Conservation (phyloP, 192 early-diverging fungal species). For the Globomyces pollinis-pini region DNA sequence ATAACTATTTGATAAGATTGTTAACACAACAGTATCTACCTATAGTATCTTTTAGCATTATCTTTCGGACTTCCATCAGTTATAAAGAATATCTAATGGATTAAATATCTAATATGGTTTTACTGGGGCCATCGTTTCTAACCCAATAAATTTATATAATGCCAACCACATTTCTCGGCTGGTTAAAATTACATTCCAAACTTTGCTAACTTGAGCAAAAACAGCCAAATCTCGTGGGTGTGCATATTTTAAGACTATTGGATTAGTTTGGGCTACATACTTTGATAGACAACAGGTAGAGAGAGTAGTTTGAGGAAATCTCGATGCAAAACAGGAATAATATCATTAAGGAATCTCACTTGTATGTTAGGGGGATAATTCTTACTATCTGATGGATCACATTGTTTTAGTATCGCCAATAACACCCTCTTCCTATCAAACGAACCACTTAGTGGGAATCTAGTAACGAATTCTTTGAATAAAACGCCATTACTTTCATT, state of each 20-base stretch:
- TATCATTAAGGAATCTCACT: slow-evolving; percentile 16
- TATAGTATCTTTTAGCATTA: slow-evolving; percentile 21
- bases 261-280: no score
- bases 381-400: slow-evolving; percentile 32
- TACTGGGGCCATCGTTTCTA: slow-evolving; percentile 16
- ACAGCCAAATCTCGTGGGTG: slow-evolving; percentile 26
- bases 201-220: slow-evolving; percentile 10
- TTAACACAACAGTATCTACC: no score
- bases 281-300: slow-evolving; percentile 8
- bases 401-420: slow-evolving; percentile 21
- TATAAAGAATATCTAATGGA: slow-evolving; percentile 17
- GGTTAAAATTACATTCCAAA: slow-evolving; percentile 8
- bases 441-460: not conserved
- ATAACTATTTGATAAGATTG: no score
- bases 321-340: slow-evolving; percentile 23
- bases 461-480: not conserved
- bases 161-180: slow-evolving; percentile 17
- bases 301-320: slow-evolving; percentile 28
- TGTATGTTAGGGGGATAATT: no score
- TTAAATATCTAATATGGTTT: no score
- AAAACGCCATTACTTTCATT: no score
- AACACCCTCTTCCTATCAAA: slow-evolving; percentile 1
- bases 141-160: slow-evolving; percentile 24
- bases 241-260: slow-evolving; percentile 17
- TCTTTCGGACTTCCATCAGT: not conserved